phyloP scores from a whole-genome alignment of 441 rosid species.

The Daphne laureola region DNA sequence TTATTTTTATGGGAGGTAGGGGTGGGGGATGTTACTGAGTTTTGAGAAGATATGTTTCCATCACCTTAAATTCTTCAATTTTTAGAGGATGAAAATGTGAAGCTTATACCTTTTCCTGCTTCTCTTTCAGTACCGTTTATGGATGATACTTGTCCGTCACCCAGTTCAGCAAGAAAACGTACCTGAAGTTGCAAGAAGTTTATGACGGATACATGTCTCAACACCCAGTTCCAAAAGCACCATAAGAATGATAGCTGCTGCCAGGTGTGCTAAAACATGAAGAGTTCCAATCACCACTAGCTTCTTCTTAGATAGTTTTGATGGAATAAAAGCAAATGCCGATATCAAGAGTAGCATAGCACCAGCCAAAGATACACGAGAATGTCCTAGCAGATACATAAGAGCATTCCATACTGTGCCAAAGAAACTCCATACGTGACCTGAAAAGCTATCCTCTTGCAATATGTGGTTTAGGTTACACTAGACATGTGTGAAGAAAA shows the following conservation, averaged over 20 bases:
- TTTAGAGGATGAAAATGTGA: too few species aligned
- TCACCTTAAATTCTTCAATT: too few species aligned
- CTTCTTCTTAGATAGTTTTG: constrained; percentile 77
- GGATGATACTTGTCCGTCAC: too few species aligned
- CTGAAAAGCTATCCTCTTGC: constrained; percentile 76
- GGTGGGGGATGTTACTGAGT: too few species aligned
- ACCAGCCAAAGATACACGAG: constrained; percentile 72
- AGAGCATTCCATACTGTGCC: constrained; percentile 64
- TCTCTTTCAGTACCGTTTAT: too few species aligned
- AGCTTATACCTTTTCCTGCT: too few species aligned
- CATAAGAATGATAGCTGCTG: constrained; percentile 82
- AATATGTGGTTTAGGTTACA: constrained; percentile 75
- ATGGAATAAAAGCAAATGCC: constrained; percentile 69
- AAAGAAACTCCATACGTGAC: constrained; percentile 71
- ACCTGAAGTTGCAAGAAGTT: constrained; percentile 85
- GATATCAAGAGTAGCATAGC: constrained; percentile 47
- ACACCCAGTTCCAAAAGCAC: constrained; percentile 79
- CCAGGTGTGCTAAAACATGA: constrained; percentile 75
- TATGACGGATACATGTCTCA: constrained; percentile 79
- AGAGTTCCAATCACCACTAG: constrained; percentile 64
- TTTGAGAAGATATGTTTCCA: too few species aligned
- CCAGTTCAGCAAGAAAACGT: neutral
- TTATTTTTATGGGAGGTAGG: too few species aligned
- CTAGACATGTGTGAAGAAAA: constrained; percentile 33
- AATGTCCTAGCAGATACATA: constrained; percentile 52